Conservation (phyloP, 2,329 filamentous ascomycete species). For the Hymenoscyphus scutula region DNA sequence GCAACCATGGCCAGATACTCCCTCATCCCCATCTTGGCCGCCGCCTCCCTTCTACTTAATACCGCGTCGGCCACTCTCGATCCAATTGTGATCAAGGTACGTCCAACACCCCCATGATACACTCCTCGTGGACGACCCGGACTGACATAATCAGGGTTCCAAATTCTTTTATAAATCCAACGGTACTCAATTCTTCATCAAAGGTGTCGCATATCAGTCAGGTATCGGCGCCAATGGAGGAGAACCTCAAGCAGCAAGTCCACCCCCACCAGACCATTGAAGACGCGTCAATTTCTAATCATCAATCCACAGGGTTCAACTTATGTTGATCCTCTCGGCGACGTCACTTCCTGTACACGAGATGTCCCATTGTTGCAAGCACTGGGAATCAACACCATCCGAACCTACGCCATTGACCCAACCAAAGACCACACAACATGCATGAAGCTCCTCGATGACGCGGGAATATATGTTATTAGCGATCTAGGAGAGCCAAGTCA, state of each 20-base stretch:
- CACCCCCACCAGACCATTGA: background rate
- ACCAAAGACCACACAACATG: slow-evolving; percentile 72
- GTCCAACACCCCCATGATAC: slow-evolving; percentile 2
- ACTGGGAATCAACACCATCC: slow-evolving; percentile 86
- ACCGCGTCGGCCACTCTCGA: slow-evolving; percentile 52
- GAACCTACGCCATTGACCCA: slow-evolving; percentile 89
- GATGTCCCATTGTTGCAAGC: slow-evolving; percentile 78
- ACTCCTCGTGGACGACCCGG: background rate
- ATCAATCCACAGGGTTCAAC: slow-evolving; percentile 36
- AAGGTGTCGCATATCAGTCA: slow-evolving; percentile 92
- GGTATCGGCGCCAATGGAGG: slow-evolving; percentile 45
- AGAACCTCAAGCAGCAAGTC: slow-evolving; percentile 10
- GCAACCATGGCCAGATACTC: slow-evolving; percentile 16
- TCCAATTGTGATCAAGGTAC: slow-evolving; percentile 46
- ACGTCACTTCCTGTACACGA: slow-evolving; percentile 68
- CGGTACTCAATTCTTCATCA: slow-evolving; percentile 83
- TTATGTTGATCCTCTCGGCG: slow-evolving; percentile 80
- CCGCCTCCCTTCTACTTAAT: slow-evolving; percentile 48
- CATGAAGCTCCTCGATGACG: slow-evolving; percentile 76
- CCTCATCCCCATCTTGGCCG: slow-evolving; percentile 39
- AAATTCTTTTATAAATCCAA: slow-evolving; percentile 45
- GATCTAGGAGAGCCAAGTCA: slow-evolving; percentile 77
- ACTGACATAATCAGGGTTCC: slow-evolving; percentile 24
- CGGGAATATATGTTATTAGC: slow-evolving; percentile 92
- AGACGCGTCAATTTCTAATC: background rate